Evolutionary conservation across 768 basidiomycete species (phyloP).

Genomic region (Psilocybe cyanescens): DNA sequence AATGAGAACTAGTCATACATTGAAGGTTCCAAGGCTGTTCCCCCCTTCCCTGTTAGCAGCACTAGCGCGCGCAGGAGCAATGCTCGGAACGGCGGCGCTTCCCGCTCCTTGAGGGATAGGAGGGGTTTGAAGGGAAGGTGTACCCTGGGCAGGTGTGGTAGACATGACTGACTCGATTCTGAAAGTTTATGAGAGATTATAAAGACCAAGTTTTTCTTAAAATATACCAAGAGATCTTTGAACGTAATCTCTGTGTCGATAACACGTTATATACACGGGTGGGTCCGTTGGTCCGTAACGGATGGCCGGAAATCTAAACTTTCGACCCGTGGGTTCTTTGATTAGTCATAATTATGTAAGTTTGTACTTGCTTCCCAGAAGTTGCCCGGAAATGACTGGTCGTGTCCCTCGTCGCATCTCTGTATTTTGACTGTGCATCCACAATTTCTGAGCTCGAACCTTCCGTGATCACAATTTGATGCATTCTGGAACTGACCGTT

Average conservation of each 20-base stretch:
- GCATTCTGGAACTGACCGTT: too few relatives aligned
- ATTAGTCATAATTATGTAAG: not conserved
- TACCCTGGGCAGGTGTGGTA: conserved; percentile 6
- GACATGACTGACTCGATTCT: conserved; percentile 8
- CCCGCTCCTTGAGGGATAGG: conserved; percentile 43
- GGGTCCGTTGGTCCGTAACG: not conserved
- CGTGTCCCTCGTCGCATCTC: too few relatives aligned
- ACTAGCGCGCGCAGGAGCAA: conserved; percentile 56
- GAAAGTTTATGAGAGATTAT: not conserved
- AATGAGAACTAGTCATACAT: conserved; percentile 42
- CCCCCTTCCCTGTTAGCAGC: conserved; percentile 51
- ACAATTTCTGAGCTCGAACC: too few relatives aligned
- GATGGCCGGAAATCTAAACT: not conserved
- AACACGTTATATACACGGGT: not conserved
- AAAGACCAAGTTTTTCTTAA: not conserved
- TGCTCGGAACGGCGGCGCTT: conserved; percentile 40
- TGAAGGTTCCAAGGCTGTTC: conserved; percentile 73
- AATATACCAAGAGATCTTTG: conserved; percentile 6
- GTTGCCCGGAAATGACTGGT: too few relatives aligned
- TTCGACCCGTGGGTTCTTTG: not conserved
- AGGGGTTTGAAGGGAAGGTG: conserved; percentile 34
- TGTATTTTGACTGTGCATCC: too few relatives aligned
- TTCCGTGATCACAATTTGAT: too few relatives aligned
- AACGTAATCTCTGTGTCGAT: not conserved
- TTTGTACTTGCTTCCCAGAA: too few relatives aligned